Base-by-base conservation (phyloP, 1,139 yeast species). In the Kluyveromyces sp. region DNA sequence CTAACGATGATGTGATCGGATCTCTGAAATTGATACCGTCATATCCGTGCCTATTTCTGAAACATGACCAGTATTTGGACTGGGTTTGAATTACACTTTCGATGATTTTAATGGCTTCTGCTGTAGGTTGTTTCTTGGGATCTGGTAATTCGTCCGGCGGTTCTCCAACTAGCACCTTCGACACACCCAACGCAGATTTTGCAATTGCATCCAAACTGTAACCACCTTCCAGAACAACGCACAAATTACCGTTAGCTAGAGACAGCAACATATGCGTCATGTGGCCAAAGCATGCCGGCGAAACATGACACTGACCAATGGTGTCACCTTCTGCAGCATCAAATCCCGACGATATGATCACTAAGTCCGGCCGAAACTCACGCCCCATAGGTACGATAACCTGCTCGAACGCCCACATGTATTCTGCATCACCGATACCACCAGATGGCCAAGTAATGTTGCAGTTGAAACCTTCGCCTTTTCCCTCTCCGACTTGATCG, bases 261-360 rank as follows among this genome's bases (percentile, higher is more conserved):
- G 86, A 79, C 64, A 88, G 89, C 53, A 94, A 70, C 81, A 82
- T 74, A 58, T 88, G 95, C 2, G 97, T 86, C 96, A 94, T 87
- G 52, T 87, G 89, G 6, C 96, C 96, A 61, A 92, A 94, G 15
- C 96, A 96, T 36, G 88, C 83, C 1, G 98, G 98, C 0, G 96
- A 77, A 3, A 94, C 95, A 62, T 86, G 94, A 63, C 96, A 92
- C 33, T 94, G 95, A n/a, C 98, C 99, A 52, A 94, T 86, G 45
- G 87, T 82, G 65, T 94, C 99, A 43, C 97, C 98, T 55, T 86
- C 96, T 0, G 99, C 99, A 19, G 98, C 98, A 67, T 92, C 99
- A 58, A 92, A 92, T 0, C 99, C 99, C 0, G 97, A 82, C 35
- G 96, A 86, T 29, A 94, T 82, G 33, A 94, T 86, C 4, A 88